Base-by-base conservation (phyloP, 108 stramenopile genomes). In the Conticribra guillardii region DNA sequence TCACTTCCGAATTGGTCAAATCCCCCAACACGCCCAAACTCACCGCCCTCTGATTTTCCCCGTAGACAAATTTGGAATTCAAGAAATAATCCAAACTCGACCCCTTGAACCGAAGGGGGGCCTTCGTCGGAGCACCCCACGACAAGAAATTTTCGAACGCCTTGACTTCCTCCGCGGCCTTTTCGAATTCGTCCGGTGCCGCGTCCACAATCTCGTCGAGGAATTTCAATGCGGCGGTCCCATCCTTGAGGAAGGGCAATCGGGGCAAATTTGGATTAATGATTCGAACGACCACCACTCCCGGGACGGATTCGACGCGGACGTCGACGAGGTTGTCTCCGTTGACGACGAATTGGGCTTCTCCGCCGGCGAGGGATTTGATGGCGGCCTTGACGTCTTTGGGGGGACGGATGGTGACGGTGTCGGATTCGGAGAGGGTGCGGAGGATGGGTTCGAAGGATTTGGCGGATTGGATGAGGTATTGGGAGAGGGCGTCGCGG, bases 231-330 rank as follows among this genome's bases (percentile, higher is more conserved):
- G 74, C 74, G 0, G 66, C 74, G 1, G 67, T 65, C 2, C 74
- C 74, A 60, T 76, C 74, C n/a, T 60, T 61, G 2, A 76, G 47
- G 32, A 76, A 76, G 23, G 74, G 74, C 33, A 76, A 23, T 4
- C 67, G 53, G 26, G 74, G 74, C 17, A 76, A 54, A 48, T 62
- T 61, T 0, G 74, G 74, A 4, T 76, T 76, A 53, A 76, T 76
- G 21, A 76, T 54, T 16, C 74, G 53, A 34, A 76, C 66, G 23
- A 76, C 46, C 28, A 76, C 46, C 26, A 63, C 74, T 15, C 74
- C 74, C 0, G 74, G 74, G 4, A 76, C 74, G 11, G 67, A 68
- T 48, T 76, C 74, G 37, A 74, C 58, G 14, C 74, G 65, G 23
- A 74, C 66, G 54, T 74, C 74, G 7, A 73, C 67, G 21, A 70